Percentiles rank a stretch among this genome's conserved stretches.
Evolutionary conservation across 352 stramenopile genomes (phyloP).

Genomic region (Globisporangium rhizosaccharum): DNA sequence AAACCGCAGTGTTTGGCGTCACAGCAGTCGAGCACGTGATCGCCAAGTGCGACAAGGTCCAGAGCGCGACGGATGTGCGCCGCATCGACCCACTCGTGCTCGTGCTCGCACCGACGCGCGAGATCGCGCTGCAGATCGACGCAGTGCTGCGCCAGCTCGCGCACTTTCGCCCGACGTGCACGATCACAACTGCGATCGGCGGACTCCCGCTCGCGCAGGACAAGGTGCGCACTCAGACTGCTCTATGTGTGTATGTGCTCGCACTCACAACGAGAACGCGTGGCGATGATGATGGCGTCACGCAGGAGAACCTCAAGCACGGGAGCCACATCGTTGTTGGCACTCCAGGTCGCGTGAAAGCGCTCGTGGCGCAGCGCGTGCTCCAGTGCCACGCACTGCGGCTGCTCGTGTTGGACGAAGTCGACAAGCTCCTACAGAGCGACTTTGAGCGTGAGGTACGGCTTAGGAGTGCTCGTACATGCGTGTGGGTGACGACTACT

Average conservation of each 20-base stretch:
- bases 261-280: neutral
- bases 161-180: conserved; percentile 26
- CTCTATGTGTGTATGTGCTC: neutral
- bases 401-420: conserved; percentile 73
- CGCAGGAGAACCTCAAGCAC: conserved; percentile 23
- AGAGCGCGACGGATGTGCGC: neutral
- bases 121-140: conserved; percentile 78
- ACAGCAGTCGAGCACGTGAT: conserved; percentile 61
- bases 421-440: conserved; percentile 67
- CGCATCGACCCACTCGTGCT: conserved; percentile 34
- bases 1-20: conserved; percentile 74
- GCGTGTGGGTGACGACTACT: neutral
- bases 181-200: conserved; percentile 52
- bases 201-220: conserved; percentile 56
- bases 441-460: conserved; percentile 66
- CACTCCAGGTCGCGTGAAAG: conserved; percentile 64
- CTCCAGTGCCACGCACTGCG: conserved; percentile 44
- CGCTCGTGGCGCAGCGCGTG: conserved; percentile 53
- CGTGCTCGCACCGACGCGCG: conserved; percentile 69
- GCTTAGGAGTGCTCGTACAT: neutral
- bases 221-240: conserved; percentile 22
- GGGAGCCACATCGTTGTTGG: conserved; percentile 67
- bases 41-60: conserved; percentile 12
- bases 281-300: neutral
- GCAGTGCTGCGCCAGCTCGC: conserved; percentile 51